Conservation (phyloP, 768 basidiomycete genomes). For the Cystofilobasidium macerans region DNA sequence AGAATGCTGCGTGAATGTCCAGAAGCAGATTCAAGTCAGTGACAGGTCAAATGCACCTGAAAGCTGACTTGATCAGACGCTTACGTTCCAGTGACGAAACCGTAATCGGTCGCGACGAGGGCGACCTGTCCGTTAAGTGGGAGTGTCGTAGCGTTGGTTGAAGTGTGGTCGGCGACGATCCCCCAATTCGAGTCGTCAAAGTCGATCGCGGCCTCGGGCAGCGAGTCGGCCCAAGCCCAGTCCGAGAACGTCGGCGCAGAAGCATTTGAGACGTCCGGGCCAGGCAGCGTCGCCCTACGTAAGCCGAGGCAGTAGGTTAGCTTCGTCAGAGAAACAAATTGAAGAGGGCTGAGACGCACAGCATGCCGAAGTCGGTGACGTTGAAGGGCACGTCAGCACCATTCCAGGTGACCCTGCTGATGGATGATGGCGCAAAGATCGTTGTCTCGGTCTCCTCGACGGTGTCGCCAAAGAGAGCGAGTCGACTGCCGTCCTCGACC, state of each 20-base stretch:
- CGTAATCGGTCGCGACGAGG: conserved; percentile 5
- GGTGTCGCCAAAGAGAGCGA: conserved; percentile 60
- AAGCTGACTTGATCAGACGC: no score
- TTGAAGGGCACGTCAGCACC: conserved; percentile 42
- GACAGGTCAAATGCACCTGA: background rate
- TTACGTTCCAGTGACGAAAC: conserved; percentile 5
- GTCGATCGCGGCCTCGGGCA: conserved; percentile 53
- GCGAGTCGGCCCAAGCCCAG: conserved; percentile 67
- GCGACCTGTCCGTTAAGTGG: conserved; percentile 3
- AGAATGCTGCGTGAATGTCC: background rate
- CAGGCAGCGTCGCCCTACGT: conserved; percentile 45
- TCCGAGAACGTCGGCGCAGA: conserved; percentile 41
- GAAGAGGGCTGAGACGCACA: background rate
- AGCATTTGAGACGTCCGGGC: conserved; percentile 26
- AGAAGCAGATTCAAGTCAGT: background rate
- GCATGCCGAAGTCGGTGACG: conserved; percentile 33
- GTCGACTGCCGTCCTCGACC: conserved; percentile 41
- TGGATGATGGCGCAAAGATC: conserved; percentile 50
- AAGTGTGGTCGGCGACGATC: conserved; percentile 53
- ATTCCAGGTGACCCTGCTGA: conserved; percentile 59
- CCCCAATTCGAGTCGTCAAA: conserved; percentile 48
- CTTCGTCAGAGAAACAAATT: background rate
- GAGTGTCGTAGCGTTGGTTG: conserved; percentile 53
- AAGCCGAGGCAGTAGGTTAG: background rate
- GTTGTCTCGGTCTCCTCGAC: conserved; percentile 50